Evolutionary conservation across 1,139 yeast species (phyloP), one percentile per base, ranked within the genome.

Genomic region (Kodamaea suecica): DNA sequence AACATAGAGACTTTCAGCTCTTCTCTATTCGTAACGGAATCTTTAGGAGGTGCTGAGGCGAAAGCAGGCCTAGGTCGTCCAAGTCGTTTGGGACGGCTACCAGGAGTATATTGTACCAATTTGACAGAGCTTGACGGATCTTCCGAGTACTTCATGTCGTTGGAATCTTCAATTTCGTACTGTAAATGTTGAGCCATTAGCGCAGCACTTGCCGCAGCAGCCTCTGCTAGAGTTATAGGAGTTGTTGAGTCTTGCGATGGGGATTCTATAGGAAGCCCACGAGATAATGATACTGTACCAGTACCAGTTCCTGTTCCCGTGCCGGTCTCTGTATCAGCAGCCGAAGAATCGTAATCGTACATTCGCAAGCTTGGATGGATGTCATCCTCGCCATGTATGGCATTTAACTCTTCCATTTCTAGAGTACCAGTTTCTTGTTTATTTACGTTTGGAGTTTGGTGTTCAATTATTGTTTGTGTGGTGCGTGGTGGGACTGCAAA

Each of bases 1-100:
- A 68, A 67, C 42, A 57, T 57, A 33, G 70, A 58, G 23, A 64
- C 46, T 19, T 61, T 52, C 8, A 72, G 52, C 33, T 61, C 59
- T 24, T 55, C 58, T 34, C 53, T 51, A 44, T 67, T 67, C 34
- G 55, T 50, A 1, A 67, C 53, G 2, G 62, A 57, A 26, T 57
- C 48, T 24, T 49, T 55, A 2, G 59, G 61, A 4, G 59, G 48
- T 3, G 53, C 47, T 4, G 33, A 17, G 6, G 30, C 23, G 16
- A 35, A 48, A 35, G 17, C 42, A 43, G 34, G 50, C 43, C 70
- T 48, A 7, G 70, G 71, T 35, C 71, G 44, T 11, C 72, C 72
- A 27, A 66, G 49, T 15, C 70, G 50, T 37, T 53, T 55, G 8
- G 66, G 50, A 36, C 57, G 61, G 25, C 51, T 50, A 12, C 49